Evolutionary conservation across 768 basidiomycete genomes (phyloP).

Genomic region (Kwoniella sp.): DNA sequence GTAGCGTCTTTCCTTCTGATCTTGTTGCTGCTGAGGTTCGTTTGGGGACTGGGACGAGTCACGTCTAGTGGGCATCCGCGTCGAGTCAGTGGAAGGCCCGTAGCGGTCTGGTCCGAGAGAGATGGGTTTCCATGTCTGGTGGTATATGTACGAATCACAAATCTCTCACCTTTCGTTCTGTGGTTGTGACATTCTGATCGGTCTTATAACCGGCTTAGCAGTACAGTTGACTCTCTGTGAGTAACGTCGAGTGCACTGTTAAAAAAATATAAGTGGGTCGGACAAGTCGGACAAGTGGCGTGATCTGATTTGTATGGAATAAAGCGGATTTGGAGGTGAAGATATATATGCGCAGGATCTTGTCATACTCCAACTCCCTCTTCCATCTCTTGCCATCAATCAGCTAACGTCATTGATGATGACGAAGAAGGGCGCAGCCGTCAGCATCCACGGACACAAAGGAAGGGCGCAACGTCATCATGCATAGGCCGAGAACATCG

Average conservation of each 20-base stretch:
- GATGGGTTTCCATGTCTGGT: no score
- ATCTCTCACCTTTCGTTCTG: not conserved
- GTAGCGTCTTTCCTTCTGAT: conserved; percentile 3
- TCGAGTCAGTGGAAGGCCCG: not conserved
- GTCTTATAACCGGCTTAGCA: no score
- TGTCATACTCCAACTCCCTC: not conserved
- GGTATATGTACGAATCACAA: no score
- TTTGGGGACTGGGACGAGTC: not conserved
- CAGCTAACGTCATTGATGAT: conserved; percentile 7
- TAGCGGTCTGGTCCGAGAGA: not conserved
- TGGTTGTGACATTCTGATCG: not conserved
- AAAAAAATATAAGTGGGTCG: not conserved
- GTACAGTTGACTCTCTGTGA: no score
- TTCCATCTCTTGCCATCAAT: not conserved
- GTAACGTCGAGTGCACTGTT: no score
- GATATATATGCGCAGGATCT: no score
- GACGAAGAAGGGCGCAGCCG: conserved; percentile 5
- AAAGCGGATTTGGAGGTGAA: no score
- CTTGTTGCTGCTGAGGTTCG: not conserved
- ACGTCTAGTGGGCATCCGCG: not conserved
- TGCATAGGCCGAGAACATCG: not conserved
- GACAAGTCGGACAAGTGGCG: not conserved
- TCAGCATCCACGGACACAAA: not conserved
- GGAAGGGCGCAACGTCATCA: conserved; percentile 9
- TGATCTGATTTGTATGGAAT: not conserved